Conservation (phyloP, 768 basidiomycete genomes). For the Boletus rubescentipes region DNA sequence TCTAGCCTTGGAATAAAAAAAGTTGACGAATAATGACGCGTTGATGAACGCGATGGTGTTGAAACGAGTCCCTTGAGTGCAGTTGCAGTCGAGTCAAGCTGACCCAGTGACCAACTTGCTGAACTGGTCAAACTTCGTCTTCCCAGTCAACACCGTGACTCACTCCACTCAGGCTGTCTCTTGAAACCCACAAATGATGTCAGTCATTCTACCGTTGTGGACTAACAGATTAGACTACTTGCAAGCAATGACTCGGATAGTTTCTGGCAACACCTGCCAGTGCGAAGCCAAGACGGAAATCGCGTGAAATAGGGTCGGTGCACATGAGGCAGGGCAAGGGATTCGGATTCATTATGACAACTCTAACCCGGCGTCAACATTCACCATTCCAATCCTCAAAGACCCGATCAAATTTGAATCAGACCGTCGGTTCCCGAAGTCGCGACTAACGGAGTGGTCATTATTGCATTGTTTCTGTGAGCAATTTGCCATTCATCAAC, state of each 20-base stretch:
- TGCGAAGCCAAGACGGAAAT: conserved; percentile 17
- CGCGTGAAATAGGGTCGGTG: conserved; percentile 5
- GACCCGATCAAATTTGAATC: neutral
- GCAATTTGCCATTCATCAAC: neutral
- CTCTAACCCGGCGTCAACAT: neutral
- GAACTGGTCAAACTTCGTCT: too few species aligned
- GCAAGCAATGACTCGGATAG: too few species aligned
- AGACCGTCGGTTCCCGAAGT: neutral
- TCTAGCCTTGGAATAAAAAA: too few species aligned
- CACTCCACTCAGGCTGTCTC: too few species aligned
- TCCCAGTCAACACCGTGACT: too few species aligned
- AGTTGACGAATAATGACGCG: too few species aligned
- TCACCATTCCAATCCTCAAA: neutral
- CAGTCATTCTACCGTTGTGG: too few species aligned
- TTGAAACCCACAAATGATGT: too few species aligned
- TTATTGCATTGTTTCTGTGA: conserved; percentile 3
- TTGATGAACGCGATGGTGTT: too few species aligned
- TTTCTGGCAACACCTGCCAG: neutral
- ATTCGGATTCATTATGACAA: conserved; percentile 1
- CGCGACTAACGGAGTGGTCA: neutral
- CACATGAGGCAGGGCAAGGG: conserved; percentile 18
- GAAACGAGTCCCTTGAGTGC: too few species aligned
- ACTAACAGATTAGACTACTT: neutral
- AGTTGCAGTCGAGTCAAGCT: too few species aligned
- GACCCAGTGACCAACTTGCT: too few species aligned